These are phyloP conservation scores for Typha latifolia DNA, from an alignment of 176 grass and related monocot species.

Conservation along the genomic window DNA sequence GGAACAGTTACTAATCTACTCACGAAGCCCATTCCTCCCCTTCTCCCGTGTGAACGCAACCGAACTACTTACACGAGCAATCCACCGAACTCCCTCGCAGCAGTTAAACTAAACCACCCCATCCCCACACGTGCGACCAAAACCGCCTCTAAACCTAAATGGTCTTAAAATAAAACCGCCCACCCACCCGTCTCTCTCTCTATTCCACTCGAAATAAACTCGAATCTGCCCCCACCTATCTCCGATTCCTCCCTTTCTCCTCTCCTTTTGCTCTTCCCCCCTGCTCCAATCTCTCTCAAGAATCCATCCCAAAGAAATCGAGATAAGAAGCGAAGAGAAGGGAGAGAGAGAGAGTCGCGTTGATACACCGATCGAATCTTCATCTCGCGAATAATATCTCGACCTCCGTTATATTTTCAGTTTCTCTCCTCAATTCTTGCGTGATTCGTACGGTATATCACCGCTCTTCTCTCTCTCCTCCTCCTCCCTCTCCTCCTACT, in stretches of 20 bases:
- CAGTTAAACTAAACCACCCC: no score
- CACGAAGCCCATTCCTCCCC: no score
- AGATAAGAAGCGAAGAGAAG: background rate
- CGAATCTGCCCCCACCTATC: background rate
- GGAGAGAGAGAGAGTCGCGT: conserved; percentile 73
- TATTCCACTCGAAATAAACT: background rate
- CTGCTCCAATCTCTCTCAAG: conserved; percentile 6
- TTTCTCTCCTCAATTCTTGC: conserved; percentile 30
- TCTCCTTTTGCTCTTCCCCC: conserved; percentile 5
- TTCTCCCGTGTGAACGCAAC: no score
- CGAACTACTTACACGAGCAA: no score
- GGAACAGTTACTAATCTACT: no score
- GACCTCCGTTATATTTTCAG: conserved; percentile 24
- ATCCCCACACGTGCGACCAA: background rate
- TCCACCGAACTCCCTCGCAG: no score
- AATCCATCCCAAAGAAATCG: background rate
- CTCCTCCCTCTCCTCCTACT: conserved; percentile 24
- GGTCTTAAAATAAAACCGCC: background rate
- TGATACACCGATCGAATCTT: conserved; percentile 85
- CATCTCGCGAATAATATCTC: conserved; percentile 32
- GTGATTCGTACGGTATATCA: conserved; percentile 96
- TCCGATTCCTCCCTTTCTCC: background rate
- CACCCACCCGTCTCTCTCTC: background rate
- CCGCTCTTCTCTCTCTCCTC: conserved; percentile 70
- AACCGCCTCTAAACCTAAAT: background rate